A percentile compares a stretch with the other conserved stretches of the same genome.
phyloP scores from a whole-genome alignment of 2,329 filamentous ascomycete species.

The Fusarium acutatum region DNA sequence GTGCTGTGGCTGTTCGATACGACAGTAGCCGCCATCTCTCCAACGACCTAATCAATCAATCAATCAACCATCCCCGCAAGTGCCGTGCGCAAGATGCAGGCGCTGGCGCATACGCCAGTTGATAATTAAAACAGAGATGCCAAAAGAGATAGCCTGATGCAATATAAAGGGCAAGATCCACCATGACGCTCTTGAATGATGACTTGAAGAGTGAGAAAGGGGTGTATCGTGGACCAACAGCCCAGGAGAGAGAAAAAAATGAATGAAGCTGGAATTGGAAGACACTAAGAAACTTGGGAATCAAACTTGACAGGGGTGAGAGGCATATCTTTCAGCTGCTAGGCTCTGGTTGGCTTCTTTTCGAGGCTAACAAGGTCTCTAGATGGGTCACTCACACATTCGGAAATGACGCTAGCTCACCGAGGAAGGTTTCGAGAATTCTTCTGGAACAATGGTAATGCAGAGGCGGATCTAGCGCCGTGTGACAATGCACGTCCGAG shows the following conservation, averaged over 20 bases:
- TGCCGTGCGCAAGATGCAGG: background rate
- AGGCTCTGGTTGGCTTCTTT: constrained; percentile 41
- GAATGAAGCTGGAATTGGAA: constrained; percentile 12
- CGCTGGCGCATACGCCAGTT: constrained; percentile 22
- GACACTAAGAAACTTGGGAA: constrained; percentile 16
- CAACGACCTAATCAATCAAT: background rate
- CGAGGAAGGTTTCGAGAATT: constrained; percentile 50
- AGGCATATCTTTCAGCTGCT: constrained; percentile 5
- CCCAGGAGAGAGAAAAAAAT: background rate
- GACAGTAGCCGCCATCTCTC: background rate
- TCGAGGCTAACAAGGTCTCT: constrained; percentile 17
- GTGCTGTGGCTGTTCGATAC: background rate
- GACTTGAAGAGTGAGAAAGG: constrained; percentile 12
- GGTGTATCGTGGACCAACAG: constrained; percentile 5
- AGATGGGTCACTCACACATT: constrained; percentile 37
- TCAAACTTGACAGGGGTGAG: constrained; percentile 8
- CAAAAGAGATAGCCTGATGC: background rate
- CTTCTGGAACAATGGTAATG: constrained; percentile 41
- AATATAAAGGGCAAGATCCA: constrained; percentile 16
- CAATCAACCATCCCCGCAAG: constrained; percentile 11
- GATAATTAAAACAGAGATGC: constrained; percentile 15
- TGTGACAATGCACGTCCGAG: constrained; percentile 26
- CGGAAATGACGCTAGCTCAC: constrained; percentile 45
- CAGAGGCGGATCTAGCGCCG: constrained; percentile 27
- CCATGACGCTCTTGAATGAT: constrained; percentile 24